Conservation (phyloP, 2,329 filamentous ascomycete genomes). For the Aspergillus puulaauensis region DNA sequence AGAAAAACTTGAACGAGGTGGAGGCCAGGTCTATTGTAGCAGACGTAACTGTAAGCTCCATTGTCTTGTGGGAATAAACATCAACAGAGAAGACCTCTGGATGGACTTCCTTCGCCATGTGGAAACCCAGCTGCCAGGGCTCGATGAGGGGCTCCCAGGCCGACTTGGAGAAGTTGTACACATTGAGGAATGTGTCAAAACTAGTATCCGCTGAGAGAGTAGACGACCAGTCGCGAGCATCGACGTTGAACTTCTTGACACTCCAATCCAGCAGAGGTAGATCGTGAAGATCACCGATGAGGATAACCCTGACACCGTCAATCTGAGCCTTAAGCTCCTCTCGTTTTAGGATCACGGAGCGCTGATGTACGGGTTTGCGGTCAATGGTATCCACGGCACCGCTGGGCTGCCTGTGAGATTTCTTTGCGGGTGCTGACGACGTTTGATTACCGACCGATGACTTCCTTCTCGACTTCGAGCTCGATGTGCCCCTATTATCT, state of each 20-base stretch:
- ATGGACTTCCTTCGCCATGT: constrained; percentile 74
- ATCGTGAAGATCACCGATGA: constrained; percentile 95
- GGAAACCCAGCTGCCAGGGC: constrained; percentile 92
- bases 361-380: constrained; percentile 37
- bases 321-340: constrained; percentile 86
- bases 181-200: constrained; percentile 92
- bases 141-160: constrained; percentile 96
- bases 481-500: constrained; percentile 33
- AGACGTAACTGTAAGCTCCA: constrained; percentile 90
- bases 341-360: constrained; percentile 58
- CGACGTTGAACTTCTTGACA: constrained; percentile 82
- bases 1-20: constrained; percentile 89
- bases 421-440: constrained; percentile 45
- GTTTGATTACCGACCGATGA: constrained; percentile 49
- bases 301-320: constrained; percentile 83
- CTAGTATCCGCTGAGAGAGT: constrained; percentile 82
- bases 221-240: constrained; percentile 87
- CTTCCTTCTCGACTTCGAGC: constrained; percentile 46
- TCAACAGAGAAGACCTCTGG: constrained; percentile 80
- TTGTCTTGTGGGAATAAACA: constrained; percentile 80
- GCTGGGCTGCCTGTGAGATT: constrained; percentile 47
- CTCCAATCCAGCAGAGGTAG: constrained; percentile 92
- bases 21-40: constrained; percentile 90
- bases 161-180: constrained; percentile 99
- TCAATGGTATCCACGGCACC: constrained; percentile 37